These are phyloP conservation scores for Poronia punctata DNA, from an alignment of 495 filamentous ascomycete species.

Conservation along the genomic window DNA sequence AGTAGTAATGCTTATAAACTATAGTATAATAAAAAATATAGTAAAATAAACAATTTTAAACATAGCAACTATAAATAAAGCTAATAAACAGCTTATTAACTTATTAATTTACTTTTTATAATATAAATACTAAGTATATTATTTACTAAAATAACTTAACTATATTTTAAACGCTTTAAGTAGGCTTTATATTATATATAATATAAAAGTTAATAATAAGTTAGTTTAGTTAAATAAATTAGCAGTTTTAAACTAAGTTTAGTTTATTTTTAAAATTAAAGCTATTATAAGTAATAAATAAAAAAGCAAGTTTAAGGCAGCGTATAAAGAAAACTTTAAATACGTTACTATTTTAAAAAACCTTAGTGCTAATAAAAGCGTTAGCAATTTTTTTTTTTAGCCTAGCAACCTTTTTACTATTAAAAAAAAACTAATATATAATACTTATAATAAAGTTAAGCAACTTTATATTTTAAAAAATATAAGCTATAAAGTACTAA, in stretches of 20 bases:
- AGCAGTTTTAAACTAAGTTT: not conserved
- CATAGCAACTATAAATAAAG: not conserved
- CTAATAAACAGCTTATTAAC: not conserved
- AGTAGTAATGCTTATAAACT: not conserved
- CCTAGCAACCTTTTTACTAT: not conserved
- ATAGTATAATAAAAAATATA: not conserved
- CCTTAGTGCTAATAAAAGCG: not conserved
- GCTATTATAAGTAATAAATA: not conserved
- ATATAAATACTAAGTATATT: not conserved
- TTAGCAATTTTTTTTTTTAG: not conserved
- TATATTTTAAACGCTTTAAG: too few species aligned
- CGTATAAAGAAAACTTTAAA: too few species aligned
- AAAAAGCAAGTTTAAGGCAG: not conserved
- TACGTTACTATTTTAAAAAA: too few species aligned
- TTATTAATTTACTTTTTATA: not conserved
- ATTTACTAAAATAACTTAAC: not conserved
- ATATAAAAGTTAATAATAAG: not conserved
- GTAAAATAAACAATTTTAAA: not conserved
- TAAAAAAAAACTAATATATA: not conserved
- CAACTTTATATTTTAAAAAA: not conserved
- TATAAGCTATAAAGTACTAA: not conserved
- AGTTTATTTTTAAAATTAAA: not conserved
- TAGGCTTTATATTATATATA: not conserved
- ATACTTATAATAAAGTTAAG: not conserved
- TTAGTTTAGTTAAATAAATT: not conserved